A percentile compares a stretch with the other conserved stretches of the same genome.
Conservation (phyloP, 2,329 filamentous ascomycete species). For the Paradendryphiella salina region DNA sequence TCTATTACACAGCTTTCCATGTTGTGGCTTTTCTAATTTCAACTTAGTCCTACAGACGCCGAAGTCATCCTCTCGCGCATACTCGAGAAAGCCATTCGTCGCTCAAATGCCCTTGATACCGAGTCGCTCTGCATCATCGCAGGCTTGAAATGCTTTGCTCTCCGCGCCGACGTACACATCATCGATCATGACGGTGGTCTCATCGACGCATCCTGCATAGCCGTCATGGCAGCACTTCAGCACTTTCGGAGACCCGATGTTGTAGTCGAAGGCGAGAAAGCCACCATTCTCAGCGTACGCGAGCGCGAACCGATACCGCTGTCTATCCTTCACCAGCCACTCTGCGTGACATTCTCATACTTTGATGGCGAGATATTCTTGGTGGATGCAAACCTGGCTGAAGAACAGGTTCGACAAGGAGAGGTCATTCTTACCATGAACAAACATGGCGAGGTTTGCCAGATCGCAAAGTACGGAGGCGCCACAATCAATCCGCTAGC, state of each 20-base stretch:
- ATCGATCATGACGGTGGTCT: conserved; percentile 89
- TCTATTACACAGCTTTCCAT: neutral
- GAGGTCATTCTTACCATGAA: conserved; percentile 85
- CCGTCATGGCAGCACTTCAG: conserved; percentile 81
- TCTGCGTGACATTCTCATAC: conserved; percentile 88
- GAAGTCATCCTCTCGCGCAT: conserved; percentile 85
- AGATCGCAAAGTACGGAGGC: conserved; percentile 88
- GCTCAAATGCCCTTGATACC: conserved; percentile 89
- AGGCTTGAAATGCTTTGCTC: conserved; percentile 85
- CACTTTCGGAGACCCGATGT: conserved; percentile 93
- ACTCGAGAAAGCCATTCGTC: conserved; percentile 90
- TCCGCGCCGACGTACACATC: conserved; percentile 90
- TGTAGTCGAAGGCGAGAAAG: conserved; percentile 77
- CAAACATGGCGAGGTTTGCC: conserved; percentile 85
- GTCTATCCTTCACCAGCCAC: conserved; percentile 87
- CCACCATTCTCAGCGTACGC: conserved; percentile 80
- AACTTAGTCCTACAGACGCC: conserved; percentile 70
- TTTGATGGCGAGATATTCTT: conserved; percentile 74
- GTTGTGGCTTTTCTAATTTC: conserved; percentile 26
- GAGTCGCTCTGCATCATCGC: conserved; percentile 94
- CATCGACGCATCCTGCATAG: conserved; percentile 82
- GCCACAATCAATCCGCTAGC: conserved; percentile 76
- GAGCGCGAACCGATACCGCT: conserved; percentile 90
- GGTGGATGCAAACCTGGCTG: conserved; percentile 71
- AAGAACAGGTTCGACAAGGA: conserved; percentile 75